Base-by-base conservation (phyloP, 805 yeast species). In the Candida vaughaniae region DNA sequence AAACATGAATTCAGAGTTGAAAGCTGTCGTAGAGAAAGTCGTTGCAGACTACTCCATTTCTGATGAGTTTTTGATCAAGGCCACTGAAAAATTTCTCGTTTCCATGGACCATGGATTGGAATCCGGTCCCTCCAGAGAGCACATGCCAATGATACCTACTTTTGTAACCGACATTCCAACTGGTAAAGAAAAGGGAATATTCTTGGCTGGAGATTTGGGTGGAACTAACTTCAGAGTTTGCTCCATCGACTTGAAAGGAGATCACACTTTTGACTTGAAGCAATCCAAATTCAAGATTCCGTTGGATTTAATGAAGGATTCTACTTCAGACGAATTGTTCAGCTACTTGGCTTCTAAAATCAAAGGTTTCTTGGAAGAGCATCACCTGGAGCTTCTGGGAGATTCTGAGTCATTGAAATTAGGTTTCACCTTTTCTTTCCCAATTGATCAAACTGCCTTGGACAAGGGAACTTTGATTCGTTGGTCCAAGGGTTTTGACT, bases 141-240 rank as follows among this genome's bases (percentile, higher is more conserved):
- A 55, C 38, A 64, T 64, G 66, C 91, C 93, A 27, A 93, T 91
- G 99, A 87, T 93, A 51, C 98, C 98, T 25, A 78, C 96, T 1
- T 91, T 62, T 56, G 95, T 91, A 22, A 86, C 96, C 6, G 72
- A 76, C 8, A 75, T 87, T 39, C 99, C 99, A 16, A 75, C 73
- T 29, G 99, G 99, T 29, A 71, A 75, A 32, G 99, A 91, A 58
- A 71, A 69, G 38, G 98, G 98, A 30, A 69, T 85, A 26, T 78
- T 74, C 45, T 66, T 91, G 42, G 98, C 98, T 37, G 95, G 93
- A 4, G 98, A 91, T 56, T 71, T 91, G 36, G 99, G 99, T 45
- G 98, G 98, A 34, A 90, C 98, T 40, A 90, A 93, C 60, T 88
- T 91, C 65, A 75, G 99, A 53, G 96, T 93, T 17, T 89, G 97